phyloP scores from a whole-genome alignment of 139 green algal species.

The Haematococcus lacustris region DNA sequence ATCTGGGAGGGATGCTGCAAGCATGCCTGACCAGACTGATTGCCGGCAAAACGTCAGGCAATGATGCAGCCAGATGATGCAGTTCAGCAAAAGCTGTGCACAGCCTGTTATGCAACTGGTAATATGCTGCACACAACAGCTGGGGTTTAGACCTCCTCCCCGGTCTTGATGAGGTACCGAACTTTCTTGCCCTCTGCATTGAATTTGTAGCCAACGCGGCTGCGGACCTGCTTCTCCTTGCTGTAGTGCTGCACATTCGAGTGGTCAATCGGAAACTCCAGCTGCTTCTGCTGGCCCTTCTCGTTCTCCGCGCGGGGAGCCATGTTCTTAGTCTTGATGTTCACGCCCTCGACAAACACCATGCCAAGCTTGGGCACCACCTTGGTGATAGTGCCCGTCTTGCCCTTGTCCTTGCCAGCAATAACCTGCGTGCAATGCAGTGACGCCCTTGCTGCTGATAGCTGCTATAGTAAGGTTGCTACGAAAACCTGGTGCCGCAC shows the following conservation, averaged over 20 bases:
- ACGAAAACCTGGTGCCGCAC: background rate
- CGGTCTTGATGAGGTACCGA: conserved; percentile 82
- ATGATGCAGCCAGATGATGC: too few relatives aligned
- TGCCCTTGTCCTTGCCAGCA: conserved; percentile 85
- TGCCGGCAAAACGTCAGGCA: too few relatives aligned
- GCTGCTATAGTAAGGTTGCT: background rate
- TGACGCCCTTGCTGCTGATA: background rate
- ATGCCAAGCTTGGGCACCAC: conserved; percentile 70
- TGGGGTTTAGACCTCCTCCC: conserved; percentile 80
- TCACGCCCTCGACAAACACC: conserved; percentile 87
- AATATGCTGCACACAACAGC: too few relatives aligned
- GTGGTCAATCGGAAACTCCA: conserved; percentile 88
- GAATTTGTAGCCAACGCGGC: conserved; percentile 69
- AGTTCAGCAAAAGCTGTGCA: too few relatives aligned
- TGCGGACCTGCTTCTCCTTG: conserved; percentile 53
- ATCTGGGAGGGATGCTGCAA: too few relatives aligned
- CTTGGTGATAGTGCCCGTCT: conserved; percentile 75
- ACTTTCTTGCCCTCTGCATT: conserved; percentile 71
- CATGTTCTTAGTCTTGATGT: conserved; percentile 87
- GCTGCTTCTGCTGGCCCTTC: conserved; percentile 69
- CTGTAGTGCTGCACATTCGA: conserved; percentile 95
- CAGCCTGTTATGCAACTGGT: too few relatives aligned
- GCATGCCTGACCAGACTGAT: too few relatives aligned
- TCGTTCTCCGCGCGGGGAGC: conserved; percentile 74
- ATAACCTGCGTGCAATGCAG: conserved; percentile 66